phyloP scores from a whole-genome alignment of 768 basidiomycete genomes.

The Boletus rufocinnamomeus region DNA sequence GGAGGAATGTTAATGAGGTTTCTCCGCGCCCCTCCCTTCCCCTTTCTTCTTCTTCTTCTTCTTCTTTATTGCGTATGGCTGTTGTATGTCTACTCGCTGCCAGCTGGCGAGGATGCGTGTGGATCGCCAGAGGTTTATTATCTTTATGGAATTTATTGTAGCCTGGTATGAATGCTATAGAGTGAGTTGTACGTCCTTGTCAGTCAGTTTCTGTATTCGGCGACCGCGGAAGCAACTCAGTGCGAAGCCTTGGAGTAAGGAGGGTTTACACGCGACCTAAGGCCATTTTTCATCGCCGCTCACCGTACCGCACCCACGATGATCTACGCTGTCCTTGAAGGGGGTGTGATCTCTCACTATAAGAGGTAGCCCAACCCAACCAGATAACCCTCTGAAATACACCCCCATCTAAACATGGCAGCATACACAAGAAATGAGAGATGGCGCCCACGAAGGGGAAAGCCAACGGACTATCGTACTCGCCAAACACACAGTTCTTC shows the following conservation, averaged over 20 bases:
- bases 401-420: constrained; percentile 19
- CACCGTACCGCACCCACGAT: neutral
- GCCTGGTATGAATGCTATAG: constrained; percentile 3
- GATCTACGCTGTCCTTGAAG: constrained; percentile 17
- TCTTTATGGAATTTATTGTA: constrained; percentile 28
- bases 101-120: constrained; percentile 21
- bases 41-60: neutral
- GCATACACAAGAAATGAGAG: constrained; percentile 10
- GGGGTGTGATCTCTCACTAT: neutral
- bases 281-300: neutral
- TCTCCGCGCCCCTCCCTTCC: no score
- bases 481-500: neutral
- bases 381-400: neutral
- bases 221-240: neutral
- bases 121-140: constrained; percentile 16
- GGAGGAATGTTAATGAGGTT: constrained; percentile 29
- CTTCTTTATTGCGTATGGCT: neutral
- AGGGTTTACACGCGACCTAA: neutral
- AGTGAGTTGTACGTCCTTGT: constrained; percentile 2
- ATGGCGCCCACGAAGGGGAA: constrained; percentile 21
- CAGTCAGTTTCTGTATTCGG: constrained; percentile 6
- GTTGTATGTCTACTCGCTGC: constrained; percentile 21
- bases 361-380: neutral
- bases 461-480: constrained; percentile 2
- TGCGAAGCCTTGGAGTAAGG: neutral